phyloP scores from a whole-genome alignment of 257 asterid genomes.

The Ilex aquifolium region DNA sequence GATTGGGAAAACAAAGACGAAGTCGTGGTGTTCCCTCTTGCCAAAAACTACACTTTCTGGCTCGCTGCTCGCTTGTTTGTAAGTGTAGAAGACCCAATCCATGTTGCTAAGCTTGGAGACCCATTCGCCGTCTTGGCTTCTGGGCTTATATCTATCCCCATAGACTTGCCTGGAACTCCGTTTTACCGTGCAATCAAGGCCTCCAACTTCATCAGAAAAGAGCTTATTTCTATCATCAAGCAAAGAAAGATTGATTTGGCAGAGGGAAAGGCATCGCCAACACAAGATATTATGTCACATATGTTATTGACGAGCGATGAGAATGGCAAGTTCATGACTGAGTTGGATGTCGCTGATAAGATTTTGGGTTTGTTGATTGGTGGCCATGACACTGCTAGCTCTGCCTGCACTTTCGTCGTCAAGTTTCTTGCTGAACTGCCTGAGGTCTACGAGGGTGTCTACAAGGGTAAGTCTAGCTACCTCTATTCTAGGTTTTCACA shows the following conservation, averaged over 20 bases:
- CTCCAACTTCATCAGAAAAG: constrained; percentile 22
- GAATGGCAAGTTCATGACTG: constrained; percentile 29
- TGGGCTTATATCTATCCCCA: constrained; percentile 29
- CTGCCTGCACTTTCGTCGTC: constrained; percentile 12
- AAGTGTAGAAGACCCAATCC: constrained; percentile 23
- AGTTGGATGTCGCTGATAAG: constrained; percentile 12
- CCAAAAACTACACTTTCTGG: constrained; percentile 31
- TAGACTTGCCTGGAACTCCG: constrained; percentile 28
- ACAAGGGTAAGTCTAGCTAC: background rate
- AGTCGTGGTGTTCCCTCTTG: constrained; percentile 22
- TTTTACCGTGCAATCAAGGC: constrained; percentile 30
- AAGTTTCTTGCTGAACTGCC: constrained; percentile 13
- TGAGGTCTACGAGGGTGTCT: constrained; percentile 7
- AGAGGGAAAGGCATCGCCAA: constrained; percentile 24
- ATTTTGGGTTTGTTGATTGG: constrained; percentile 8
- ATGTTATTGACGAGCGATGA: constrained; percentile 33
- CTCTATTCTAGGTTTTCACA: too few species aligned
- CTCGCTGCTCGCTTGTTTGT: constrained; percentile 25
- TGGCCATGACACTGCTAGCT: constrained; percentile 15
- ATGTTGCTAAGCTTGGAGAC: constrained; percentile 15
- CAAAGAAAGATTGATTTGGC: constrained; percentile 21
- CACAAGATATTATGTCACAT: constrained; percentile 34
- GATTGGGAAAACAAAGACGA: constrained; percentile 21
- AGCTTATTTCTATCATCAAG: constrained; percentile 21
- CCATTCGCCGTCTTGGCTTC: constrained; percentile 22